phyloP scores from a whole-genome alignment of 768 basidiomycete genomes.

The Strobilomyces confusus region DNA sequence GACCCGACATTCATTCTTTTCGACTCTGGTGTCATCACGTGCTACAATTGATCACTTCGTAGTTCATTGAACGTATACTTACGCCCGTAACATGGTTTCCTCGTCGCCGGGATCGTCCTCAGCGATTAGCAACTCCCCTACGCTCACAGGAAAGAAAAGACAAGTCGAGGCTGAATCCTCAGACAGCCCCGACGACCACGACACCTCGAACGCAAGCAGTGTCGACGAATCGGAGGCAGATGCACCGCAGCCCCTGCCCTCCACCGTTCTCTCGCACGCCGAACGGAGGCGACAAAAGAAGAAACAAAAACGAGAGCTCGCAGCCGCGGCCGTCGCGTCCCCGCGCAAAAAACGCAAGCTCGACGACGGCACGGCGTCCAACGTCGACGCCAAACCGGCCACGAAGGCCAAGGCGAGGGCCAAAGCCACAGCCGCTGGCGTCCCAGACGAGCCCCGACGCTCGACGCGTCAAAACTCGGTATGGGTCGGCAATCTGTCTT shows the following conservation, averaged over 20 bases:
- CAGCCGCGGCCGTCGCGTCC: slow-evolving; percentile 3
- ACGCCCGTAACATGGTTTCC: slow-evolving; percentile 11
- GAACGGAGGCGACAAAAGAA: slow-evolving; percentile 64
- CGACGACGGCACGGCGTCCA: slow-evolving; percentile 15
- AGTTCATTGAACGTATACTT: not conserved
- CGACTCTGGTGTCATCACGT: slow-evolving; percentile 10
- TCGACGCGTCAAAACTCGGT: slow-evolving; percentile 77
- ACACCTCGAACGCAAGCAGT: slow-evolving; percentile 14
- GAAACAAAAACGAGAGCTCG: slow-evolving; percentile 25
- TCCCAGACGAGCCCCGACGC: slow-evolving; percentile 13
- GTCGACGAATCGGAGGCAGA: slow-evolving; percentile 6
- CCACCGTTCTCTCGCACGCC: slow-evolving; percentile 67
- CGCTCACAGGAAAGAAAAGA: slow-evolving; percentile 24
- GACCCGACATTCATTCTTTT: too few species aligned
- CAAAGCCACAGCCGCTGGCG: not conserved
- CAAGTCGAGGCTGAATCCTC: slow-evolving; percentile 15
- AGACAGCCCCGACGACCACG: slow-evolving; percentile 25
- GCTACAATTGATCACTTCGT: not conserved
- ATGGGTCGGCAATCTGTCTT: slow-evolving; percentile 95
- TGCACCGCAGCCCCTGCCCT: slow-evolving; percentile 1
- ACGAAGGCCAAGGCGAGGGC: not conserved
- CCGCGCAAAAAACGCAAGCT: slow-evolving; percentile 47
- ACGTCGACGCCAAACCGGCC: not conserved
- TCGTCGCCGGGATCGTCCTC: slow-evolving; percentile 30
- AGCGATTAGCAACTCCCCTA: slow-evolving; percentile 29